Percentiles rank a stretch among this genome's conserved stretches.
Conservation (phyloP, 805 yeast species). For the Barnettozyma sucrosica region DNA sequence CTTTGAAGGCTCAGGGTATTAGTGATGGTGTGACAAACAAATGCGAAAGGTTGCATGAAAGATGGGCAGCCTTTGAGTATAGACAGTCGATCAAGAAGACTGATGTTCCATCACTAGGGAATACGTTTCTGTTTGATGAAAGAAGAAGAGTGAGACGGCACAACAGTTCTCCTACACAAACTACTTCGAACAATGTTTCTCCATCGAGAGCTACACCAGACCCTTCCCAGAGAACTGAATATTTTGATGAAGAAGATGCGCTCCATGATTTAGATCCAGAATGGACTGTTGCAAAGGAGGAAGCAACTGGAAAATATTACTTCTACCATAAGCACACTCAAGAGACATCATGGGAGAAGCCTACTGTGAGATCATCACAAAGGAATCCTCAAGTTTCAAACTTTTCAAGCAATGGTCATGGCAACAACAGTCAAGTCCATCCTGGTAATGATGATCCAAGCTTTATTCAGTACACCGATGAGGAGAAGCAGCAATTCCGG, state of each 20-base stretch:
- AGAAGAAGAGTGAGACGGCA: conserved; percentile 19
- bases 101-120: neutral
- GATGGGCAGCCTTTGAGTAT: conserved; percentile 72
- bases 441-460: neutral
- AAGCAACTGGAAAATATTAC: conserved; percentile 38
- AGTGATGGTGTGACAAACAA: conserved; percentile 29
- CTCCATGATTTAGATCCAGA: conserved; percentile 3
- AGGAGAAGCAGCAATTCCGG: conserved; percentile 27
- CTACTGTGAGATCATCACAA: conserved; percentile 24
- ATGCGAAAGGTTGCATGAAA: conserved; percentile 44
- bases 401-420: conserved; percentile 10
- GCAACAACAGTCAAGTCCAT: neutral
- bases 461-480: conserved; percentile 4
- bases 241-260: conserved; percentile 1
- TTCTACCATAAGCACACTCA: conserved; percentile 41
- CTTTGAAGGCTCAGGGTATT: conserved; percentile 28
- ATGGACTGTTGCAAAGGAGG: conserved; percentile 41
- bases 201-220: conserved; percentile 5
- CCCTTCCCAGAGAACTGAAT: conserved; percentile 45
- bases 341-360: conserved; percentile 56
- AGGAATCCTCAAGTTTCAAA: neutral
- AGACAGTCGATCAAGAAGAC: conserved; percentile 81
- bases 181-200: neutral
- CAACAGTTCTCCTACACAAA: neutral
- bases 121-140: conserved; percentile 8